These are phyloP conservation scores for Heterobasidion occidentale DNA, from an alignment of 1,284 basidiomycete genomes.

Conservation along the genomic window DNA sequence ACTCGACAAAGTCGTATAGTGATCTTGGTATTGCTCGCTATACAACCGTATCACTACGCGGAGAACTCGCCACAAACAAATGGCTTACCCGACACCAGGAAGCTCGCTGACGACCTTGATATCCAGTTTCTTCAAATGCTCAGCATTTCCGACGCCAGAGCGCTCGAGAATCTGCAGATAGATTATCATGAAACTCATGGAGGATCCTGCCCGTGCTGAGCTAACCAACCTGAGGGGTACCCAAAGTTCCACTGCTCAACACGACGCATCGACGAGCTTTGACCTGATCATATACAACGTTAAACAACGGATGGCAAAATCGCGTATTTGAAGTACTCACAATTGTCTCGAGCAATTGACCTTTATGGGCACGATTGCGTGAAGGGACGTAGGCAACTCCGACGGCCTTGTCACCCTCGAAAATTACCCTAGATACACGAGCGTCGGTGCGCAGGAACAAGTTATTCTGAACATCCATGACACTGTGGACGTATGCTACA, in stretches of 20 bases:
- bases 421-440: constrained; percentile 61
- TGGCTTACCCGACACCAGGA: constrained; percentile 57
- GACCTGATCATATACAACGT: constrained; percentile 14
- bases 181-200: background rate
- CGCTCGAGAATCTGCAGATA: constrained; percentile 53
- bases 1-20: constrained; percentile 64
- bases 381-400: constrained; percentile 64
- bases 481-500: constrained; percentile 61
- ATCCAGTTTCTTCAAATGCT: constrained; percentile 45
- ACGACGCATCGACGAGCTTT: constrained; percentile 60
- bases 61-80: background rate
- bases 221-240: constrained; percentile 41
- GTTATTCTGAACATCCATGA: constrained; percentile 61
- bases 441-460: constrained; percentile 56
- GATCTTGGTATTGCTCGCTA: constrained; percentile 67
- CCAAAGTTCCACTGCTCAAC: constrained; percentile 56
- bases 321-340: constrained; percentile 18
- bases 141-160: constrained; percentile 55
- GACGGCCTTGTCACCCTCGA: constrained; percentile 64
- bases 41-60: background rate
- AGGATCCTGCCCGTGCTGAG: background rate
- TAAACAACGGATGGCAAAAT: background rate
- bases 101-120: constrained; percentile 61
- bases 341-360: constrained; percentile 49
- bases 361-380: constrained; percentile 49